Evolutionary conservation across 108 stramenopile genomes (phyloP).

Genomic region (Cylindrotheca fusiformis): DNA sequence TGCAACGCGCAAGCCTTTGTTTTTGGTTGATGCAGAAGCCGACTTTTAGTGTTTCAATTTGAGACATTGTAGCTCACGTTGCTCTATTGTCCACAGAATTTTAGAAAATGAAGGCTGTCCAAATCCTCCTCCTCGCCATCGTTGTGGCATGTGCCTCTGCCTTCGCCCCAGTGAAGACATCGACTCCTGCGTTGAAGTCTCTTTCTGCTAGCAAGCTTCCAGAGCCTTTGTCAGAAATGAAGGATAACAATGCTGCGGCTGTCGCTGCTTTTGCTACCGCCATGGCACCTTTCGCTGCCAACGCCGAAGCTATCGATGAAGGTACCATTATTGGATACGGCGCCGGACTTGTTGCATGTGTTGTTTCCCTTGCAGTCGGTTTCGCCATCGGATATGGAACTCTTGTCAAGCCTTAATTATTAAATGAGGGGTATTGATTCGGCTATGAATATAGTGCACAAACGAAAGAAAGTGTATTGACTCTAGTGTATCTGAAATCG

Average conservation of each 20-base stretch:
- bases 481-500: too few relatives aligned
- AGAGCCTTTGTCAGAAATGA: constrained; percentile 46
- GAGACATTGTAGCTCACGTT: too few relatives aligned
- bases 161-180: constrained; percentile 61
- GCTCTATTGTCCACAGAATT: not conserved
- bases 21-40: too few relatives aligned
- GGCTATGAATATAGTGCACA: too few relatives aligned
- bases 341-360: constrained; percentile 83
- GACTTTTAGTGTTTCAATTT: not conserved
- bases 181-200: constrained; percentile 45
- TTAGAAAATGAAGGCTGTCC: constrained; percentile 72
- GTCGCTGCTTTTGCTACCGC: constrained; percentile 83
- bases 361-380: constrained; percentile 85
- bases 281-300: constrained; percentile 83
- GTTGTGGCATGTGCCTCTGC: constrained; percentile 65
- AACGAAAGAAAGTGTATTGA: too few relatives aligned
- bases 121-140: constrained; percentile 58
- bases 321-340: constrained; percentile 82
- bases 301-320: constrained; percentile 75
- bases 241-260: constrained; percentile 68
- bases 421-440: too few relatives aligned
- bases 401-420: constrained; percentile 88
- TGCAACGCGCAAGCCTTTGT: too few relatives aligned
- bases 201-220: constrained; percentile 44
- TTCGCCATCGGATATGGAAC: constrained; percentile 91